These are phyloP conservation scores for Hypoxylon sp. DNA, from an alignment of 2,329 filamentous ascomycete species.

Conservation along the genomic window DNA sequence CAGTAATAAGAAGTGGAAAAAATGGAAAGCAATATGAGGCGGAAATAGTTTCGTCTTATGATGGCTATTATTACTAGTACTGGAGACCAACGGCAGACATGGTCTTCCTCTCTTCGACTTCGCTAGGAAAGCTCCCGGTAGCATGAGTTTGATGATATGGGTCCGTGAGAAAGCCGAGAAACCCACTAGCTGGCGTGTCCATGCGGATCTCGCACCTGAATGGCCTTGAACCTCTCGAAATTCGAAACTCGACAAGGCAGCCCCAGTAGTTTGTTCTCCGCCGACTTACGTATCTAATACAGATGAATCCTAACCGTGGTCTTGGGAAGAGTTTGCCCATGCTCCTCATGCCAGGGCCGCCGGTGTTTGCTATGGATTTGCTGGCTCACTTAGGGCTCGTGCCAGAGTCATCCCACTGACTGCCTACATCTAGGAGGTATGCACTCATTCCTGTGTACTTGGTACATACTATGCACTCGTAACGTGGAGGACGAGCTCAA, in stretches of 20 bases:
- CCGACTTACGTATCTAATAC: constrained; percentile 27
- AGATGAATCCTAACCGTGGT: constrained; percentile 23
- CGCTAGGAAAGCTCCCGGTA: constrained; percentile 37
- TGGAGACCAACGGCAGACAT: constrained; percentile 17
- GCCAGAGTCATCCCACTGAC: constrained; percentile 22
- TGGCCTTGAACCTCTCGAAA: constrained; percentile 19
- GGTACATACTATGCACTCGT: constrained; percentile 3
- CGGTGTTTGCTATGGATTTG: constrained; percentile 40
- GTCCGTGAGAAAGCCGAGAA: constrained; percentile 30
- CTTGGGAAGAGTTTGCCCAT: constrained; percentile 19
- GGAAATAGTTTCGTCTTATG: constrained; percentile 31
- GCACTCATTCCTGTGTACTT: constrained; percentile 31
- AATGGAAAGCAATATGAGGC: constrained; percentile 18
- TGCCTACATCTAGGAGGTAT: constrained; percentile 1
- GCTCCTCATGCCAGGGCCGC: constrained; percentile 37
- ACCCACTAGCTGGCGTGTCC: constrained; percentile 38
- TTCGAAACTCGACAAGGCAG: constrained; percentile 13
- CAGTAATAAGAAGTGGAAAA: constrained; percentile 20
- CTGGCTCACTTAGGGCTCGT: constrained; percentile 24
- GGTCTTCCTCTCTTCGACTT: constrained; percentile 25
- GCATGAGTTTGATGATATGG: constrained; percentile 37
- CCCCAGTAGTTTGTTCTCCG: constrained; percentile 27
- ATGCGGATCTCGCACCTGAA: constrained; percentile 24
- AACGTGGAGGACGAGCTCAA: constrained; percentile 12
- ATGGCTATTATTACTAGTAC: constrained; percentile 31